A percentile compares a stretch with the other conserved stretches of the same genome.
Conservation (phyloP, 768 basidiomycete genomes). For the Podaxis rugospora region DNA sequence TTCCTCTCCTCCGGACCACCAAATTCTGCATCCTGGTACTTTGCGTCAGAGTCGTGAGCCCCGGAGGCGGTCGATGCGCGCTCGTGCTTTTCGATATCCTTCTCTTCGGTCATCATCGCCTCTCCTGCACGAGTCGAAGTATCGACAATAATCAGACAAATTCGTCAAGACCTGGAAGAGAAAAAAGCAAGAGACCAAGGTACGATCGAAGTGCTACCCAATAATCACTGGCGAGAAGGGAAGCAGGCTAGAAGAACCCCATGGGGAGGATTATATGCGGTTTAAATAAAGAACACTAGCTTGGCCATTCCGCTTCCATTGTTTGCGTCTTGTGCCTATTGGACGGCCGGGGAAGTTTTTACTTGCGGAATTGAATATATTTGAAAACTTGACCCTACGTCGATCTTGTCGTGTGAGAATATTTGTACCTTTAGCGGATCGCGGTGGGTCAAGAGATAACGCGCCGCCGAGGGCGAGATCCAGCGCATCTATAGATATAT, state of each 20-base stretch:
- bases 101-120: neutral
- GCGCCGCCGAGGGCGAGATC: neutral
- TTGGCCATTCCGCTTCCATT: neutral
- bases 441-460: no score
- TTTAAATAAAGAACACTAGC: slow-evolving; percentile 6
- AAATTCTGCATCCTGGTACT: slow-evolving; percentile 39
- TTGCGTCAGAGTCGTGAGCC: neutral
- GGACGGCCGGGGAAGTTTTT: neutral
- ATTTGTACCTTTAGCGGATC: no score
- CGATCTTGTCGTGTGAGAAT: neutral
- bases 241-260: neutral
- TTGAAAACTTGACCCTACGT: neutral
- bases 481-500: neutral
- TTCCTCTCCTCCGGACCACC: slow-evolving; percentile 41
- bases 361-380: neutral
- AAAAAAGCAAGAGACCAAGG: neutral
- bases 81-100: slow-evolving; percentile 4
- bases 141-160: neutral
- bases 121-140: neutral
- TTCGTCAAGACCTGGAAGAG: neutral
- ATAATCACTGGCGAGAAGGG: neutral
- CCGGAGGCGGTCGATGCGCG: slow-evolving; percentile 4
- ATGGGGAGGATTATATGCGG: neutral
- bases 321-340: neutral
- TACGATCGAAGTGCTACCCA: neutral